phyloP scores from a whole-genome alignment of 2,329 filamentous ascomycete species.

The Aspergillus fischeri region DNA sequence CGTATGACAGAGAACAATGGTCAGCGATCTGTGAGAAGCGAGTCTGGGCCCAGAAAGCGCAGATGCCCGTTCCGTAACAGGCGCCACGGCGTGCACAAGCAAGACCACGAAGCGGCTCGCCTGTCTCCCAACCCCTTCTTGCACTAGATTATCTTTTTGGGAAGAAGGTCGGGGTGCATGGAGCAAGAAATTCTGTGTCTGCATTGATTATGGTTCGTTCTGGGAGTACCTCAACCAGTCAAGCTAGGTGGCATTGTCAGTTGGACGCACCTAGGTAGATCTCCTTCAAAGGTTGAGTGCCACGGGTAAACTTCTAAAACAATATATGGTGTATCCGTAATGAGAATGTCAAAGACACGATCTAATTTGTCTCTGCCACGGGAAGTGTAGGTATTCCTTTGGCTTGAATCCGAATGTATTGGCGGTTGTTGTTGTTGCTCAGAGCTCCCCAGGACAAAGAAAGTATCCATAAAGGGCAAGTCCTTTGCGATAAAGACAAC shows the following conservation, averaged over 20 bases:
- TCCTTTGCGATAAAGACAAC: background rate
- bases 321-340: background rate
- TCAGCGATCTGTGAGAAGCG: background rate
- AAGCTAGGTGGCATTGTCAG: background rate
- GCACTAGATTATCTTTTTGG: background rate
- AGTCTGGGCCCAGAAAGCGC: background rate
- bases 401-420: no score
- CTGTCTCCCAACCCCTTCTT: background rate
- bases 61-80: background rate
- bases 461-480: background rate
- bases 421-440: no score
- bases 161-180: background rate
- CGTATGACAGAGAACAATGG: background rate
- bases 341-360: no score
- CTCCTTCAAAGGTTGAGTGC: no score
- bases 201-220: background rate
- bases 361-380: no score
- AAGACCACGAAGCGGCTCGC: background rate
- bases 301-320: background rate
- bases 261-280: background rate
- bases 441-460: background rate
- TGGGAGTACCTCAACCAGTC: background rate
- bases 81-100: background rate
- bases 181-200: background rate
- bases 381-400: no score